Conservation (phyloP, 441 rosid species). For the Hura crepitans region DNA sequence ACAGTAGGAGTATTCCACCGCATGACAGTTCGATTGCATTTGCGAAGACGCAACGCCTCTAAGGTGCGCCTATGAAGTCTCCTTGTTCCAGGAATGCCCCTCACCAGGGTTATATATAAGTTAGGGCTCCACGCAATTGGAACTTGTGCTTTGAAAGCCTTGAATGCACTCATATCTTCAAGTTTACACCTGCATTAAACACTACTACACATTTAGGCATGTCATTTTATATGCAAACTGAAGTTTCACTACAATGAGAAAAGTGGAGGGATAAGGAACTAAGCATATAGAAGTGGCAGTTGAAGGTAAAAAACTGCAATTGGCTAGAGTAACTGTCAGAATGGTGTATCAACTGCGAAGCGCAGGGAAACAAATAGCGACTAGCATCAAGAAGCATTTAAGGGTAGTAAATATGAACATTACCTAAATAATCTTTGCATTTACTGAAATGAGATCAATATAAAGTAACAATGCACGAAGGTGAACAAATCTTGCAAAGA, state of each 20-base stretch:
- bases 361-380: too few relatives aligned
- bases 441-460: too few relatives aligned
- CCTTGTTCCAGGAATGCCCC: conserved; percentile 91
- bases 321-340: background rate
- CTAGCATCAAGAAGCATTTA: too few relatives aligned
- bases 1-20: conserved; percentile 77
- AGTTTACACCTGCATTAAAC: background rate
- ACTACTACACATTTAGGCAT: conserved; percentile 5
- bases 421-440: too few relatives aligned
- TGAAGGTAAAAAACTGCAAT: background rate
- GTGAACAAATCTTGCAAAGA: too few relatives aligned
- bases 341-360: too few relatives aligned
- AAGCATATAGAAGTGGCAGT: background rate
- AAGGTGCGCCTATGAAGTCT: conserved; percentile 84
- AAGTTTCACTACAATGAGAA: background rate
- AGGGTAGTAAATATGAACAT: too few relatives aligned
- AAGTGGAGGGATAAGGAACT: background rate
- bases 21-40: conserved; percentile 83
- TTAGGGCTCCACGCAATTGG: conserved; percentile 78
- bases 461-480: too few relatives aligned
- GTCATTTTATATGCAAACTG: background rate
- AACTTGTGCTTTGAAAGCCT: conserved; percentile 70
- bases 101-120: conserved; percentile 73
- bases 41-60: conserved; percentile 80
- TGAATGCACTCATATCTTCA: conserved; percentile 52